These are phyloP conservation scores for Candida glucosophila DNA, from an alignment of 1,139 yeast species.

Conservation along the genomic window DNA sequence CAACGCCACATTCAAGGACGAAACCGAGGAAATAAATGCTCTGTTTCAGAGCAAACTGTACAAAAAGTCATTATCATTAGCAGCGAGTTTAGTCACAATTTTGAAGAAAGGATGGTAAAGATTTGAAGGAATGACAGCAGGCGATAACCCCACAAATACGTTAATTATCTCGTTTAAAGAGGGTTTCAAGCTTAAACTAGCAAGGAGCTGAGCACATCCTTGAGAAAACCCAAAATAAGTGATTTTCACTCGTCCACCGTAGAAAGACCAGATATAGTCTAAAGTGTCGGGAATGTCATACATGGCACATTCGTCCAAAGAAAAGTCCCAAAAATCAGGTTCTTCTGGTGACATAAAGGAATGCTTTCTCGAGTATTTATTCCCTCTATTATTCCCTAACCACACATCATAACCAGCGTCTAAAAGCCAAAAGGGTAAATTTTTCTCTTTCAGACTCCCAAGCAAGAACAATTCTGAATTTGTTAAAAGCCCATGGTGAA, in stretches of 20 bases:
- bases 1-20: slow-evolving; percentile 34
- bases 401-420: slow-evolving; percentile 29
- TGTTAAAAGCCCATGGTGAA: slow-evolving; percentile 41
- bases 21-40: slow-evolving; percentile 37
- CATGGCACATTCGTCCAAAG: slow-evolving; percentile 77
- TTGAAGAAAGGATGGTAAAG: slow-evolving; percentile 29
- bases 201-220: slow-evolving; percentile 39
- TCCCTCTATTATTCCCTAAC: slow-evolving; percentile 31
- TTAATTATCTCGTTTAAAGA: slow-evolving; percentile 23
- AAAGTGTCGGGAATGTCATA: slow-evolving; percentile 75
- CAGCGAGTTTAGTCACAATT: slow-evolving; percentile 27
- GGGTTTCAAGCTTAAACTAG: slow-evolving; percentile 32
- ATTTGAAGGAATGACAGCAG: slow-evolving; percentile 37
- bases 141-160: slow-evolving; percentile 34
- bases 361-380: slow-evolving; percentile 32
- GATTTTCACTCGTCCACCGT: slow-evolving; percentile 10
- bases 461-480: slow-evolving; percentile 37
- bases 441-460: slow-evolving; percentile 25
- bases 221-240: slow-evolving; percentile 38
- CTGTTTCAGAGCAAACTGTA: slow-evolving; percentile 32
- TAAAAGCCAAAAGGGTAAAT: slow-evolving; percentile 20
- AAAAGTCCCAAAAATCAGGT: slow-evolving; percentile 68
- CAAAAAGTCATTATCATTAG: slow-evolving; percentile 23
- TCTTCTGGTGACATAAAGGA: slow-evolving; percentile 30
- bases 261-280: slow-evolving; percentile 38